Conservation (phyloP, 1,284 basidiomycete species). For the Xerocomus amazonicus region DNA sequence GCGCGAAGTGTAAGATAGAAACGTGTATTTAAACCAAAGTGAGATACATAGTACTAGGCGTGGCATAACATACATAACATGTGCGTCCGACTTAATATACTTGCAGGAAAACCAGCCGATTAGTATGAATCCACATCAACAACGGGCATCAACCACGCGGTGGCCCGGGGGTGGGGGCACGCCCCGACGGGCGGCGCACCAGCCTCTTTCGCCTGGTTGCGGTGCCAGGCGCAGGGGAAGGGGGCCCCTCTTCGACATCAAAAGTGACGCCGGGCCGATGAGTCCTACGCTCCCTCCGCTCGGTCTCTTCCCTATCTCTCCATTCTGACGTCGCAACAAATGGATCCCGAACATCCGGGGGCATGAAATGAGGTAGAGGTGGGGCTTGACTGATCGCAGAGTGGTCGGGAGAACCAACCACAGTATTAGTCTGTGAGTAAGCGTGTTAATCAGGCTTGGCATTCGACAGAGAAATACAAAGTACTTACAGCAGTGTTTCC, state of each 20-base stretch:
- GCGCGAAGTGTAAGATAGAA: too few relatives aligned
- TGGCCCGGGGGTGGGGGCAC: conserved; percentile 25
- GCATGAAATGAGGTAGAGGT: conserved; percentile 47
- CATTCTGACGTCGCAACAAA: conserved; percentile 61
- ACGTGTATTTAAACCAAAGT: conserved; percentile 4
- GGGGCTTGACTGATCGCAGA: conserved; percentile 54
- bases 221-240: conserved; percentile 30
- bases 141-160: conserved; percentile 12
- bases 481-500: conserved; percentile 63
- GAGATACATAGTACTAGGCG: conserved; percentile 29
- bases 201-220: conserved; percentile 26
- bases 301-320: conserved; percentile 50
- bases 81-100: conserved; percentile 24
- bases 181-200: conserved; percentile 31
- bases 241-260: conserved; percentile 54
- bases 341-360: conserved; percentile 61
- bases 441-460: conserved; percentile 11
- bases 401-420: conserved; percentile 68
- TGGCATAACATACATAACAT: conserved; percentile 32
- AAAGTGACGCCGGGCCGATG: conserved; percentile 66
- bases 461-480: neutral
- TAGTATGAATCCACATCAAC: neutral
- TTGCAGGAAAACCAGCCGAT: conserved; percentile 9
- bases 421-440: conserved; percentile 54
- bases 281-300: conserved; percentile 38